Percentiles rank a stretch among this genome's conserved stretches.
phyloP scores from a whole-genome alignment of 2,329 filamentous ascomycete genomes.

The Thelonectria blattea region DNA sequence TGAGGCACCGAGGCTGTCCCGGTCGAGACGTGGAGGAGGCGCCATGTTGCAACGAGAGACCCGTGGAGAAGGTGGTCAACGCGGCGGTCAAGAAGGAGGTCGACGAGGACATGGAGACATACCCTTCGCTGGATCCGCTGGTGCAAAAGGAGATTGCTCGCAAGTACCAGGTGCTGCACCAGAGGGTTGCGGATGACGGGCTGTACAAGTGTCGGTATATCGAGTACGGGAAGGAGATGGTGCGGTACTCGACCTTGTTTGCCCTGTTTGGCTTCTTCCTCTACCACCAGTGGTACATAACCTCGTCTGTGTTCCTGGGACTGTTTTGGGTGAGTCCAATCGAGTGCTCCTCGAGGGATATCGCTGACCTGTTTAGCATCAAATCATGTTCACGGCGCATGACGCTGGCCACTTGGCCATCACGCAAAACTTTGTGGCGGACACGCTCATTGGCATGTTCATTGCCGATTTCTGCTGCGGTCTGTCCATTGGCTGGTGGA shows the following conservation, averaged over 20 bases:
- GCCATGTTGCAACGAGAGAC: conserved; percentile 4
- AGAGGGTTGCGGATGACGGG: conserved; percentile 59
- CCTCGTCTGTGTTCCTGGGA: conserved; percentile 64
- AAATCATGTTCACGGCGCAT: conserved; percentile 72
- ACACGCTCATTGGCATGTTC: conserved; percentile 67
- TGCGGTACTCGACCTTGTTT: conserved; percentile 62
- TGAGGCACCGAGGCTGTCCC: conserved; percentile 19
- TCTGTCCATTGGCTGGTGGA: conserved; percentile 73
- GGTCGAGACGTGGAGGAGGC: conserved; percentile 1
- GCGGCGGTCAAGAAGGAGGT: conserved; percentile 36
- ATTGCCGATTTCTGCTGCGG: conserved; percentile 70
- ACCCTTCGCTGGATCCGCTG: conserved; percentile 59
- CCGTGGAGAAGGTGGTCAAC: conserved; percentile 27
- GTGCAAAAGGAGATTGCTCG: conserved; percentile 61
- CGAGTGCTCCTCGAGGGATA: background rate
- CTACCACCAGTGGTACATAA: conserved; percentile 59
- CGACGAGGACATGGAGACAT: conserved; percentile 45
- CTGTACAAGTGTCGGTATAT: conserved; percentile 64
- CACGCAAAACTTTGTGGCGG: conserved; percentile 62
- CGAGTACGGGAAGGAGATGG: conserved; percentile 63
- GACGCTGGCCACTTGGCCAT: conserved; percentile 70
- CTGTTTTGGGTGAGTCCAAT: conserved; percentile 60
- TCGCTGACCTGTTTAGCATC: conserved; percentile 54
- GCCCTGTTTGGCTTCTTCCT: conserved; percentile 53
- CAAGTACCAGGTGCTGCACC: conserved; percentile 63